These are phyloP conservation scores for Lunularia cruciata DNA, from an alignment of 225 moss, liverwort and hornwort species.

Conservation along the genomic window DNA sequence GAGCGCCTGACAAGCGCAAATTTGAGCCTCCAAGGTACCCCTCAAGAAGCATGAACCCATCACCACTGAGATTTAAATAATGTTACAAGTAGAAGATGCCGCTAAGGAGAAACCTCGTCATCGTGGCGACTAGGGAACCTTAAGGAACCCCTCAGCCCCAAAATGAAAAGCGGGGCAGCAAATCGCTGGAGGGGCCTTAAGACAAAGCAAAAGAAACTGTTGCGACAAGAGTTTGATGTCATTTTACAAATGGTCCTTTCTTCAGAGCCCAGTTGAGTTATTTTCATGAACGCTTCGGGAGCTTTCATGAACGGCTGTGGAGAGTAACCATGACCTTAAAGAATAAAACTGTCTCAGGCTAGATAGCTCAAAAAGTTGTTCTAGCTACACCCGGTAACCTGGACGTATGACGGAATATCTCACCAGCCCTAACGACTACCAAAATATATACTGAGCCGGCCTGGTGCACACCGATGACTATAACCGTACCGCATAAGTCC, in stretches of 20 bases:
- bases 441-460: constrained; percentile 4
- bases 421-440: constrained; percentile 15
- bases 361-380: background rate
- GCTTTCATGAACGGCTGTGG: background rate
- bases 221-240: constrained; percentile 6
- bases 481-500: background rate
- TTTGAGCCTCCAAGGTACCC: too few relatives aligned
- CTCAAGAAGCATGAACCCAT: too few relatives aligned
- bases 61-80: too few relatives aligned
- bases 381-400: constrained; percentile 13
- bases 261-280: background rate
- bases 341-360: background rate
- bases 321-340: background rate
- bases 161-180: background rate
- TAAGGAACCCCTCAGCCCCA: background rate
- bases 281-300: too few relatives aligned
- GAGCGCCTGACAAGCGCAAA: too few relatives aligned
- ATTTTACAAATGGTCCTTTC: constrained; percentile 10
- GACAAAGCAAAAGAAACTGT: background rate
- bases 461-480: background rate
- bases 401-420: background rate
- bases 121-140: background rate
- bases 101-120: too few relatives aligned
- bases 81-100: too few relatives aligned
- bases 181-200: too few relatives aligned